These are phyloP conservation scores for Lentinula edodes DNA, from an alignment of 768 basidiomycete genomes.

Conservation along the genomic window DNA sequence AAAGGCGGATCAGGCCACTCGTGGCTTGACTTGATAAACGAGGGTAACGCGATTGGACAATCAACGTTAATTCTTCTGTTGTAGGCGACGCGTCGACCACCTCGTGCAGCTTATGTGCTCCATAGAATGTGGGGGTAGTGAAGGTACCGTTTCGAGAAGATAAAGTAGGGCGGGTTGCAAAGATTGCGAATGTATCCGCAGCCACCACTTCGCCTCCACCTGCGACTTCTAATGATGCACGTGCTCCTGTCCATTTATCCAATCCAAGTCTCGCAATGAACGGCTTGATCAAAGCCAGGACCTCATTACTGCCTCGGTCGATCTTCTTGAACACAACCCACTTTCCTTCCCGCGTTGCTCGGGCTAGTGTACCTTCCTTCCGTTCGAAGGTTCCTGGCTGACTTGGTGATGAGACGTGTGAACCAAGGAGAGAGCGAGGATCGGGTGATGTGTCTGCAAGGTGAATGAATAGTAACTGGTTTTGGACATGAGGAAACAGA, in stretches of 20 bases:
- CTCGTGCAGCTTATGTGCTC: conserved; percentile 79
- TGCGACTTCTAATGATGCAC: conserved; percentile 66
- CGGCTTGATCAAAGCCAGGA: conserved; percentile 82
- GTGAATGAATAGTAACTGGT: conserved; percentile 80
- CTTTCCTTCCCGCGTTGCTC: conserved; percentile 82
- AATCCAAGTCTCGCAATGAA: conserved; percentile 68
- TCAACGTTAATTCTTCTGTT: conserved; percentile 59
- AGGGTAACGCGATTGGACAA: conserved; percentile 65
- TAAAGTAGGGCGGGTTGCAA: conserved; percentile 75
- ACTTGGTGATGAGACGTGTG: conserved; percentile 82
- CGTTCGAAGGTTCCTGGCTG: conserved; percentile 90
- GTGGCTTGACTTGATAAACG: conserved; percentile 46
- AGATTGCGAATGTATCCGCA: conserved; percentile 75
- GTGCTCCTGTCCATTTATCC: conserved; percentile 71
- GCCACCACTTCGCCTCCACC: conserved; percentile 72
- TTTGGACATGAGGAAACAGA: conserved; percentile 53
- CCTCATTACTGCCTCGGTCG: conserved; percentile 85
- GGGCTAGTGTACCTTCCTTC: conserved; percentile 90
- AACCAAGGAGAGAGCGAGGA: conserved; percentile 87
- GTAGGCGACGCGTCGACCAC: conserved; percentile 58
- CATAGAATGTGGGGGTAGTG: conserved; percentile 68
- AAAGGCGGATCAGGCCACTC: conserved; percentile 55
- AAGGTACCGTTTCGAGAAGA: conserved; percentile 43
- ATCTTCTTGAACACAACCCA: conserved; percentile 94
- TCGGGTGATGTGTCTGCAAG: conserved; percentile 95